Evolutionary conservation across 495 filamentous ascomycete species (phyloP), one percentile per base, ranked within the genome.

Genomic region (Parmelia sp.): DNA sequence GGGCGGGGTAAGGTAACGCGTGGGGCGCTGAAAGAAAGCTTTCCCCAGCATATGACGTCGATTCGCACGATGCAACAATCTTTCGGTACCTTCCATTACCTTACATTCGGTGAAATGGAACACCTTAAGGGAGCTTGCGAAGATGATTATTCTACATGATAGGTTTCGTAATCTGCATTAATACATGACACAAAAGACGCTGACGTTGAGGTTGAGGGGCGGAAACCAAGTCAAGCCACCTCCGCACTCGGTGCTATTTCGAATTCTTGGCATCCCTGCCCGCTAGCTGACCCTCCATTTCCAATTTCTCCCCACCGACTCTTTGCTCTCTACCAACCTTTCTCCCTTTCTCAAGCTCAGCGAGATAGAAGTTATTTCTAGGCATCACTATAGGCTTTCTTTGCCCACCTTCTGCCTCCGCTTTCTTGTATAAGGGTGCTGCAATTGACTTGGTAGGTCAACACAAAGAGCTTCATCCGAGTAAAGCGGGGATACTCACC

Each of bases 401-500:
- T 36, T 40, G 11, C 25, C 47, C 47, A 4, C 21, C 7, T n/a
- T 42, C 2, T 15, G 45, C 37, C 44, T 35, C 47, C 8, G n/a
- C 56, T 42, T 55, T 17, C 25, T 12, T 39, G 3, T 10, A 27
- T 63, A 23, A 17, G 6, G 29, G 0, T 23, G 2, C n/a, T 44
- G 9, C 39, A 64, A 42, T 59, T 25, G 17, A n/a, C 0, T 29
- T 29, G 62, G 62, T 59, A 58, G 21, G 62, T 64, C 40, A n/a
- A 21, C 21, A 27, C 15, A 21, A 14, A 1, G 25, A 58, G 19
- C 33, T 21, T 19, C 49, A 33, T 23, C 51, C 23, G 36, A 23
- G 15, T 1, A 49, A 64, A 59, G 62, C 62, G 62, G 62, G 62
- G 62, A 64, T 59, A 17, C 57, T 59, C 10, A 23, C n/a, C 39